Evolutionary conservation across 176 grass and related monocot genomes (phyloP).

Genomic region (Musa acuminata): DNA sequence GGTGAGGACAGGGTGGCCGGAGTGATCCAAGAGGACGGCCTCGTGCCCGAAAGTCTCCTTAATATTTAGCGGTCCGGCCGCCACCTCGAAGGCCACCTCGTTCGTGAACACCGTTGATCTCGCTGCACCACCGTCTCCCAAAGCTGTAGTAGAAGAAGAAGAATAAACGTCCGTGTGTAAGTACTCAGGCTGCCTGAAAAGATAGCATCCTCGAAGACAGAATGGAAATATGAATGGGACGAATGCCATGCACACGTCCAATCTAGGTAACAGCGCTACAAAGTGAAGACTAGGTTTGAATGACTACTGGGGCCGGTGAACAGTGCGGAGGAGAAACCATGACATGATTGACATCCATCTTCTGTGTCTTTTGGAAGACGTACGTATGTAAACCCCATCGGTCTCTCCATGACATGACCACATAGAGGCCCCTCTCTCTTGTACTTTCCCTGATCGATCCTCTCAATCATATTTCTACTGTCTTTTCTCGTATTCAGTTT

Average conservation of each 20-base stretch:
- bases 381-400: neutral
- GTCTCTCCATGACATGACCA: slow-evolving; percentile 5
- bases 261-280: slow-evolving; percentile 58
- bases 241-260: slow-evolving; percentile 50
- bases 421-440: neutral
- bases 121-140: slow-evolving; percentile 23
- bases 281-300: neutral
- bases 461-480: neutral
- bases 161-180: neutral
- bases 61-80: slow-evolving; percentile 24
- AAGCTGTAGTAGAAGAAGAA: neutral
- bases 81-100: slow-evolving; percentile 36
- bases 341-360: slow-evolving; percentile 4
- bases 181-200: neutral
- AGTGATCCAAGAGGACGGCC: neutral
- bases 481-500: neutral
- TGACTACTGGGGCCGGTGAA: neutral
- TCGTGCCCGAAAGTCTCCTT: neutral
- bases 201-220: neutral
- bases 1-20: slow-evolving; percentile 30
- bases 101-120: slow-evolving; percentile 26
- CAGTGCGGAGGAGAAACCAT: slow-evolving; percentile 15
- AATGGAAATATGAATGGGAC: slow-evolving; percentile 28
- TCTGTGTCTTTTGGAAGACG: neutral
- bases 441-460: no score